These are phyloP conservation scores for Candida smagusa DNA, from an alignment of 1,139 yeast genomes.

Conservation along the genomic window DNA sequence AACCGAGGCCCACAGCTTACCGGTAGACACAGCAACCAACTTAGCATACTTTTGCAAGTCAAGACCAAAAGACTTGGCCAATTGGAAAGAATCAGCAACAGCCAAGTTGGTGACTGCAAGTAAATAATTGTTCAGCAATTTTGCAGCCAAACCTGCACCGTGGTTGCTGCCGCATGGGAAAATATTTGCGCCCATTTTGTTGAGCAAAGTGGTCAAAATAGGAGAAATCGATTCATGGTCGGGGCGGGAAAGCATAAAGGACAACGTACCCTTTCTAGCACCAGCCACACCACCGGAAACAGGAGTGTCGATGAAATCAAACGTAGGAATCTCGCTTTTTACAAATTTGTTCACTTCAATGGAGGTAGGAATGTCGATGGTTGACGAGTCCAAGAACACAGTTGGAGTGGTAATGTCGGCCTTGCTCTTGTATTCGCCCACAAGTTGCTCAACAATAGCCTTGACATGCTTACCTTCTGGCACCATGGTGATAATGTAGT, in stretches of 20 bases:
- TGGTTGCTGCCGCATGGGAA: conserved; percentile 53
- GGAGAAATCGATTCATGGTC: conserved; percentile 26
- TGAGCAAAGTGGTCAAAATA: conserved; percentile 27
- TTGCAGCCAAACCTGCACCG: conserved; percentile 60
- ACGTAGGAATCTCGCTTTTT: conserved; percentile 27
- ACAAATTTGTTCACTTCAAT: conserved; percentile 38
- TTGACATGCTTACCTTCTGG: conserved; percentile 58
- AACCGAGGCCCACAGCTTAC: conserved; percentile 59
- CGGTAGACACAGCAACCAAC: conserved; percentile 56
- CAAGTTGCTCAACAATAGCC: conserved; percentile 40
- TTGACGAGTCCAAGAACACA: conserved; percentile 49
- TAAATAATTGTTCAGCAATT: conserved; percentile 56
- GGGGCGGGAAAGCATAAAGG: conserved; percentile 54
- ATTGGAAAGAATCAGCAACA: conserved; percentile 57
- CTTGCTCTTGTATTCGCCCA: conserved; percentile 22
- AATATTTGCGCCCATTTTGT: conserved; percentile 50
- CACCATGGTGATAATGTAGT: conserved; percentile 52
- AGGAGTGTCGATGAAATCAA: conserved; percentile 55
- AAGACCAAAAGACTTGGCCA: conserved; percentile 54
- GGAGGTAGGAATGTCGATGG: conserved; percentile 54
- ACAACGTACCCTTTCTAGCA: conserved; percentile 52
- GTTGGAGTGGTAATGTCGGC: conserved; percentile 12
- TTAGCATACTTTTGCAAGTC: conserved; percentile 49
- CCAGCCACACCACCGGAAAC: conserved; percentile 64
- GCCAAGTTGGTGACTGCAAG: conserved; percentile 59